A percentile compares a stretch with the other conserved stretches of the same genome.
Conservation (phyloP, 805 yeast species). For the Brettanomyces anomalus region DNA sequence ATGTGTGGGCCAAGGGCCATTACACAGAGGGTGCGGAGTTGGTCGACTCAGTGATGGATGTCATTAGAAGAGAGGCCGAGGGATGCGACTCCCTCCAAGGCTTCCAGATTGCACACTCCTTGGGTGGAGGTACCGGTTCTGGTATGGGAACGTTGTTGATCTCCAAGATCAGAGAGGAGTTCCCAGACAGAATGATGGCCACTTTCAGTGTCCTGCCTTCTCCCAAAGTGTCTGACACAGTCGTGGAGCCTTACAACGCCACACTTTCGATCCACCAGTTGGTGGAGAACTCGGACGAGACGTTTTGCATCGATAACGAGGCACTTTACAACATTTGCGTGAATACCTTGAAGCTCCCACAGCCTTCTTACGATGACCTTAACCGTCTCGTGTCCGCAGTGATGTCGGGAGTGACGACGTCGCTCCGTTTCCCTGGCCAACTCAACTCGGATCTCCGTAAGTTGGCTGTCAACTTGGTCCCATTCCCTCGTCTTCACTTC, state of each 20-base stretch:
- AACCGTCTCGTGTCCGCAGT: constrained; percentile 81
- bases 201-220: constrained; percentile 91
- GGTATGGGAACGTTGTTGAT: constrained; percentile 91
- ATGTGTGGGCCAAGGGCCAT: constrained; percentile 96
- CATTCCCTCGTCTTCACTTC: constrained; percentile 92
- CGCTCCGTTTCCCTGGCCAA: constrained; percentile 92
- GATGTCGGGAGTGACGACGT: constrained; percentile 93
- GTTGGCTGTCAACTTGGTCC: constrained; percentile 88
- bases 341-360: constrained; percentile 70
- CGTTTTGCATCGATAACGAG: constrained; percentile 92
- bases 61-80: constrained; percentile 89
- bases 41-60: constrained; percentile 83
- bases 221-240: constrained; percentile 86
- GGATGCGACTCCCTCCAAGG: constrained; percentile 90
- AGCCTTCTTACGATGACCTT: constrained; percentile 71
- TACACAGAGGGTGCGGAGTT: constrained; percentile 96
- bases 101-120: constrained; percentile 78
- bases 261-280: constrained; percentile 85
- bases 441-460: constrained; percentile 88
- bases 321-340: constrained; percentile 87
- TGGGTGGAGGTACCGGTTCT: constrained; percentile 93
- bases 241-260: constrained; percentile 92
- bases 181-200: constrained; percentile 93
- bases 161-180: constrained; percentile 83
- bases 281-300: constrained; percentile 85